Base-by-base conservation (phyloP, 495 filamentous ascomycete species). In the Penicillium herquei region DNA sequence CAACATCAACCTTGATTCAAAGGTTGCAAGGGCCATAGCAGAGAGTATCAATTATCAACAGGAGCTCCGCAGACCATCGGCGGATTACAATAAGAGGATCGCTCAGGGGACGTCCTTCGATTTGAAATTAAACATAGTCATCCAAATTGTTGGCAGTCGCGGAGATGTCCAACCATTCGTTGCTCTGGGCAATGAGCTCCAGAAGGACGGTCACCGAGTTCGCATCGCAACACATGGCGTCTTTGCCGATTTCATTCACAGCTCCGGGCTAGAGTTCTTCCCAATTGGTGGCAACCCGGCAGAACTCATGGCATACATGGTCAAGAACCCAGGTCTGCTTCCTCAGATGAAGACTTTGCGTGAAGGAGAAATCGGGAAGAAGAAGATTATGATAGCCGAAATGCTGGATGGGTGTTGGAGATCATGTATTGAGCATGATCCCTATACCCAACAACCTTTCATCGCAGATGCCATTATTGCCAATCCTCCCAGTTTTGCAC, bases 391-490 rank as follows among this genome's bases (percentile, higher is more conserved):
- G 65, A 77, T 88, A n/a, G 74, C 66, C n/a, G 78, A 81, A 51
- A 86, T 87, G 70, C 68, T 87, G 7, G 69, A 81, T 31, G 84
- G 84, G 0, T 86, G 81, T 50, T 88, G 84, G 84, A 77, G 72
- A 52, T 84, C 84, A 1, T 88, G 85, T 59, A 81, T 83, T 35
- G 80, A 82, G 52, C 67, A 80, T 58, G 74, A 80, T 58, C 64
- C 63, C 5, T 40, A 65, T 8, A 63, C 46, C 5, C 41, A 53
- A 16, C 47, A 66, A 52, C 82, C 84, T 0, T 87, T 88, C 65
- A 75, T 87, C 6, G 85, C 85, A 0, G 81, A 88, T 54, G 82
- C 77, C 10, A 87, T 88, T 46, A 86, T 88, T 57, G 84, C 85
- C 0, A 87, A 87, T 64, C 84, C 85, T 1, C 83, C 83, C 1